A percentile compares a stretch with the other conserved stretches of the same genome.
Conservation (phyloP, 257 asterid genomes). For the Coffea eugenioides region DNA sequence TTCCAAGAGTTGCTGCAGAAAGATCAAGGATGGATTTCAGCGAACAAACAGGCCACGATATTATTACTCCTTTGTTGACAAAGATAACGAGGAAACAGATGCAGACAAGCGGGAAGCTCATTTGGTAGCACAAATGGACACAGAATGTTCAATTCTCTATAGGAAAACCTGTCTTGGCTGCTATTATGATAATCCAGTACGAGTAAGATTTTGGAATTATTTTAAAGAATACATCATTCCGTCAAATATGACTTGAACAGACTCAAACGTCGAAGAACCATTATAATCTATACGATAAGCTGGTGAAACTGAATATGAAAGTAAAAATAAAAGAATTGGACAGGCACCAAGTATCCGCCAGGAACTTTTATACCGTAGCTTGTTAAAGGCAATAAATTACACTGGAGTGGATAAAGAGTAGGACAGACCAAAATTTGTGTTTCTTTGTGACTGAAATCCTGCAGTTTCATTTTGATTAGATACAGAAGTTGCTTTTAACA, state of each 20-base stretch:
- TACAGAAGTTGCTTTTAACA: too few species aligned
- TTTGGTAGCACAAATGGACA: slow-evolving; percentile 81
- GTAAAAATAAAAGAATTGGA: not conserved
- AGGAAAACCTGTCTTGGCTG: slow-evolving; percentile 68
- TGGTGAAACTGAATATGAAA: not conserved
- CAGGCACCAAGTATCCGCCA: not conserved
- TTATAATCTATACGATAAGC: not conserved
- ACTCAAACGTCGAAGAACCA: too few species aligned
- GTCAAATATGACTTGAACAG: not conserved
- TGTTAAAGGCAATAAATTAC: too few species aligned
- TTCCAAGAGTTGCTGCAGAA: slow-evolving; percentile 64
- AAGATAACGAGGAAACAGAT: slow-evolving; percentile 43
- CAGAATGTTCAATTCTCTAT: slow-evolving; percentile 64
- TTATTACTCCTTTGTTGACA: slow-evolving; percentile 59
- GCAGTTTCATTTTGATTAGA: too few species aligned
- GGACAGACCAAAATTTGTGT: too few species aligned
- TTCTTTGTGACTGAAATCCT: too few species aligned
- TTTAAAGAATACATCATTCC: not conserved
- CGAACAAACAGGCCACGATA: slow-evolving; percentile 44
- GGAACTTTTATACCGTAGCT: too few species aligned
- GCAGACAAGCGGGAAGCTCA: slow-evolving; percentile 42
- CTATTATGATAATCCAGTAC: slow-evolving; percentile 57
- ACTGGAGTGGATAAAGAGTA: too few species aligned
- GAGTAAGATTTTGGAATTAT: slow-evolving; percentile 33
- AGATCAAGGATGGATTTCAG: slow-evolving; percentile 38